A percentile compares a stretch with the other conserved stretches of the same genome.
Evolutionary conservation across 352 stramenopile species (phyloP).

Genomic region (Globisporangium ultimum): DNA sequence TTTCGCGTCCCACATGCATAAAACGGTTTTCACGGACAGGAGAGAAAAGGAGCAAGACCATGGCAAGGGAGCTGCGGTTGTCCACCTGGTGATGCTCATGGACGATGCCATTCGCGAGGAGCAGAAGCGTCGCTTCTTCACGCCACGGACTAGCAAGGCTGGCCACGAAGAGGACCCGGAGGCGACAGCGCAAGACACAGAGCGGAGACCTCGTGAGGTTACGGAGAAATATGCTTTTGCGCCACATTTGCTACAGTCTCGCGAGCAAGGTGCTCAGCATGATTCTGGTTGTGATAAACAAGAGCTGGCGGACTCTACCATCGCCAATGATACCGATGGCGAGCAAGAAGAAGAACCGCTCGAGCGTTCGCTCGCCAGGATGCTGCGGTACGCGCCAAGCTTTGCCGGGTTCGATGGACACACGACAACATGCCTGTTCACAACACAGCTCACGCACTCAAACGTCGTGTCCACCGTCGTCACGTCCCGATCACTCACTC

Average conservation of each 20-base stretch:
- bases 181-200: not conserved
- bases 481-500: conserved; percentile 32
- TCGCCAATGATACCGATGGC: not conserved
- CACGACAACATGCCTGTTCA: conserved; percentile 37
- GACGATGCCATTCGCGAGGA: conserved; percentile 6
- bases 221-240: too few relatives aligned
- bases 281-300: not conserved
- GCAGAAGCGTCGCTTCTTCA: conserved; percentile 10
- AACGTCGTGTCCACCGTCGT: conserved; percentile 66
- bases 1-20: not conserved
- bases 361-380: conserved; percentile 31
- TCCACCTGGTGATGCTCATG: not conserved
- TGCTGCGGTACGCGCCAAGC: conserved; percentile 18
- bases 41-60: not conserved
- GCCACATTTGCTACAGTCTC: too few relatives aligned
- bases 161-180: not conserved
- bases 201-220: too few relatives aligned
- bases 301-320: not conserved
- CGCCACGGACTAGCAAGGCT: conserved; percentile 1
- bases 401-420: conserved; percentile 40
- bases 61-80: not conserved
- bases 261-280: not conserved
- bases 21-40: conserved; percentile 3
- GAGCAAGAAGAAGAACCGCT: conserved; percentile 11
- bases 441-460: conserved; percentile 58